Base-by-base conservation (phyloP, 2,329 filamentous ascomycete genomes). In the Gnomoniopsis smithogilvyi region DNA sequence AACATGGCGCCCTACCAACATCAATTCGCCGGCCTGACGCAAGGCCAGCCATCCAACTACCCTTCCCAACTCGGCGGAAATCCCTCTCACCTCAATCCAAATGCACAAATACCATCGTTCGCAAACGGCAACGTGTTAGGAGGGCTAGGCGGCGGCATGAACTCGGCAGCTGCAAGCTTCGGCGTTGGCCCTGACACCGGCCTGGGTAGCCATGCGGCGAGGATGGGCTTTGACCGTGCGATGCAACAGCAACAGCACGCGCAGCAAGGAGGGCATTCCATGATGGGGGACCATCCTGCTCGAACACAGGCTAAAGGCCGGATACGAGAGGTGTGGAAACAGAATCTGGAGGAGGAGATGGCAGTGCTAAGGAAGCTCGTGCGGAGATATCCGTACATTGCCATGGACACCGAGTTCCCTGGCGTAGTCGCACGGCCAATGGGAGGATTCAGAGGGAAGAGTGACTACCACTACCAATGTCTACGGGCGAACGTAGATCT, bases 341-440 rank as follows among this genome's bases (percentile, higher is more conserved):
- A 92, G 67, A 98, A 98, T 69, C 76, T 98, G 63, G 85, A 91
- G 26, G 90, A 96, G 70, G 95, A 99, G 77, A 95, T 99, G 89
- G 88, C 86, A 10, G 79, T 90, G 52, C 75, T 99, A 66, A 84
- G 94, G 72, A 86, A 90, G 60, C 78, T 98, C 68, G 86, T 98
- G 64, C 90, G 96, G 63, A 91, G 90, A 68, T 98, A 96, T 73
- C 91, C 92, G 46, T 98, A 96, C 72, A 94, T 99, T 74, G 94
- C 93, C 67, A 98, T 99, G 95, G 95, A 99, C 72, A 97, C 95
- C 24, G 94, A 98, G 72, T 99, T 99, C 67, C 95, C 95, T n/a
- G 95, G 95, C 59, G 92, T 99, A 55, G 94, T 99, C 55, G 92
- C 94, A 26, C 86, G 95, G 66, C 95, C 95, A 2, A 98, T 99